These are phyloP conservation scores for Saccharomyces hybrid DNA, from an alignment of 1,139 yeast species.

Conservation along the genomic window DNA sequence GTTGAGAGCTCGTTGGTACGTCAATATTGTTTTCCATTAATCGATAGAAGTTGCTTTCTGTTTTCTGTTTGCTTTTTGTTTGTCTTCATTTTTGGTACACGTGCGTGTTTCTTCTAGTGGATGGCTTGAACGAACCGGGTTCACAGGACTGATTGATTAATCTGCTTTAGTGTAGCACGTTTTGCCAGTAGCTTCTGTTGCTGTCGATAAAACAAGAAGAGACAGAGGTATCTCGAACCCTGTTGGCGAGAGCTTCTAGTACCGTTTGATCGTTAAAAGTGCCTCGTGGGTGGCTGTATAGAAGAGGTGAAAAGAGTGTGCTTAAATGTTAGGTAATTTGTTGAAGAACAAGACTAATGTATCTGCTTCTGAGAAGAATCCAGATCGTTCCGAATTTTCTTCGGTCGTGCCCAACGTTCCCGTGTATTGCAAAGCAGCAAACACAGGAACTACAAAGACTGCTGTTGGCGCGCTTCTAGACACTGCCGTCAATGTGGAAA, in stretches of 20 bases:
- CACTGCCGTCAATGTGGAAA: background rate
- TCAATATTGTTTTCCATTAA: background rate
- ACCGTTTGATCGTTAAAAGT: background rate
- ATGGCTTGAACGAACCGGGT: background rate
- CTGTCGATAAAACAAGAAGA: background rate
- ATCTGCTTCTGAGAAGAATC: background rate
- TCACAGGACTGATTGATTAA: background rate
- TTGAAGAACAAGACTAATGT: background rate
- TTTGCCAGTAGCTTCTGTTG: background rate
- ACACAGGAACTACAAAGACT: constrained; percentile 2
- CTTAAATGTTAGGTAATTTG: constrained; percentile 6
- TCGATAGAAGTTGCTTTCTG: background rate
- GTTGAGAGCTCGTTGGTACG: background rate
- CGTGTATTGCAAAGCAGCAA: constrained; percentile 1
- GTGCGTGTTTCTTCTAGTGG: background rate
- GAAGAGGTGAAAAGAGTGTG: background rate
- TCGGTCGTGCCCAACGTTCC: background rate
- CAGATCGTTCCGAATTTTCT: background rate
- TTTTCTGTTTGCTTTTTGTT: background rate
- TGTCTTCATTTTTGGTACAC: background rate
- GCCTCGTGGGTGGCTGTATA: background rate
- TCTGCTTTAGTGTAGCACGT: background rate
- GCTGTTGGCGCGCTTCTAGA: constrained; percentile 6
- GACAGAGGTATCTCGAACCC: background rate
- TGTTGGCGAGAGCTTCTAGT: background rate